Percentiles rank a stretch among this genome's conserved stretches.
phyloP scores from a whole-genome alignment of 345 rosid genomes.

The Carallia brachiata region DNA sequence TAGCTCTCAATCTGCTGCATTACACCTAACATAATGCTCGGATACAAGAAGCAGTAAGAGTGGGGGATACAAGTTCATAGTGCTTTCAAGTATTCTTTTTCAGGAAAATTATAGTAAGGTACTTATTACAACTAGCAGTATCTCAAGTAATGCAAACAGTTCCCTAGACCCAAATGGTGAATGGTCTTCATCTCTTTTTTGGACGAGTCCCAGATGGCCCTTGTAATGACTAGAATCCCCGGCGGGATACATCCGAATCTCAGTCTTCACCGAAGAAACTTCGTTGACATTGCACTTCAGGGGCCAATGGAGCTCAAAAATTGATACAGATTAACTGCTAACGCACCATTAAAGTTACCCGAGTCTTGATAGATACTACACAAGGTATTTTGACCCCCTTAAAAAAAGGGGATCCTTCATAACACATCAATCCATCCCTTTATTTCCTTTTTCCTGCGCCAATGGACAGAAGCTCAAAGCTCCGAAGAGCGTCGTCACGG shows the following conservation, averaged over 20 bases:
- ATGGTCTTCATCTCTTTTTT: not conserved
- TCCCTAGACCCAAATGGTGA: conserved; percentile 20
- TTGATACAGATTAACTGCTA: conserved; percentile 5
- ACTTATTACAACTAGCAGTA: conserved; percentile 23
- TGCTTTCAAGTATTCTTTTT: not conserved
- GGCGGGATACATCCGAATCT: not conserved
- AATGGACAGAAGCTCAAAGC: conserved; percentile 66
- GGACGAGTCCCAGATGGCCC: not conserved
- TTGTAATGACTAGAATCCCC: conserved; percentile 16
- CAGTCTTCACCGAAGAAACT: not conserved
- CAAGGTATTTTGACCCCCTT: conserved; percentile 9
- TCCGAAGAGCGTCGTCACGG: conserved; percentile 51
- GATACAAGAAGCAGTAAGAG: not conserved
- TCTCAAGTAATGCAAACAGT: conserved; percentile 34
- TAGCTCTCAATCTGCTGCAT: not conserved
- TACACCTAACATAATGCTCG: not conserved
- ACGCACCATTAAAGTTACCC: not conserved
- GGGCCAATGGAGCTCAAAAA: conserved; percentile 2
- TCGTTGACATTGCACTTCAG: not conserved
- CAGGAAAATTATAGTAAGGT: not conserved
- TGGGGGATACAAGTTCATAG: not conserved
- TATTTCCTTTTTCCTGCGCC: conserved; percentile 39
- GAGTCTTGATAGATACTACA: conserved; percentile 6
- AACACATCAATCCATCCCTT: not conserved
- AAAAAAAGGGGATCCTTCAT: conserved; percentile 10